These are phyloP conservation scores for Fusarium illudens DNA, from an alignment of 2,329 filamentous ascomycete genomes.

Conservation along the genomic window DNA sequence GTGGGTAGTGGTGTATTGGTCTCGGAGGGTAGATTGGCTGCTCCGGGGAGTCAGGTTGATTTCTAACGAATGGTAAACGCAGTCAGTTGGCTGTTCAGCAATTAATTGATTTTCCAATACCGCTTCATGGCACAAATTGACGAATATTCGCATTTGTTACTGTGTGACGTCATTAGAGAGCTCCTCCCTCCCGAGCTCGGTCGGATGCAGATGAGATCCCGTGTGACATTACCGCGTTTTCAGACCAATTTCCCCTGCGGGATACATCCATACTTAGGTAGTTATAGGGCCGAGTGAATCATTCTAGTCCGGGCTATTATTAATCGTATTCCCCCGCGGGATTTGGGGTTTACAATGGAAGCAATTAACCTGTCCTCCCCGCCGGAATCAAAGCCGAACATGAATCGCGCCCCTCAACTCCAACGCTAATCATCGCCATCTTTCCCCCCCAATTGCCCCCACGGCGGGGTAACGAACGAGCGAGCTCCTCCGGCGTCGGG, in stretches of 20 bases:
- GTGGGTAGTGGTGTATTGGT: neutral
- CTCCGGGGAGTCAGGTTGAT: neutral
- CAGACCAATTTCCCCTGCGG: neutral
- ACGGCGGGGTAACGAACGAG: slow-evolving; percentile 30
- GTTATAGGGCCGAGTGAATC: neutral
- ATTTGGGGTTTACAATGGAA: too few relatives aligned
- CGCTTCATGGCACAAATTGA: neutral
- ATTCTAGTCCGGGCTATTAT: neutral
- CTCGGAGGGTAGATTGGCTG: neutral
- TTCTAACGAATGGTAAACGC: neutral
- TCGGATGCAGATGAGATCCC: neutral
- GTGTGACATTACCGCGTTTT: neutral
- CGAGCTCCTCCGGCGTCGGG: slow-evolving; percentile 27
- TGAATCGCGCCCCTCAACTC: neutral
- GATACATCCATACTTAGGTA: neutral
- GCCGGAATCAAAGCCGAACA: neutral
- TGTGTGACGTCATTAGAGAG: neutral
- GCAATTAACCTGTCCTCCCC: neutral
- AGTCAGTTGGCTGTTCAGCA: neutral
- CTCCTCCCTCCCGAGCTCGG: neutral
- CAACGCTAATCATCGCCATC: neutral
- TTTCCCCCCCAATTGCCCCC: slow-evolving; percentile 24
- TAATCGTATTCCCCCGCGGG: slow-evolving; percentile 23
- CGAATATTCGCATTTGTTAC: neutral
- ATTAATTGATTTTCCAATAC: neutral